A percentile compares a stretch with the other conserved stretches of the same genome.
phyloP scores from a whole-genome alignment of 495 filamentous ascomycete genomes.

The Penicillium roqueforti region DNA sequence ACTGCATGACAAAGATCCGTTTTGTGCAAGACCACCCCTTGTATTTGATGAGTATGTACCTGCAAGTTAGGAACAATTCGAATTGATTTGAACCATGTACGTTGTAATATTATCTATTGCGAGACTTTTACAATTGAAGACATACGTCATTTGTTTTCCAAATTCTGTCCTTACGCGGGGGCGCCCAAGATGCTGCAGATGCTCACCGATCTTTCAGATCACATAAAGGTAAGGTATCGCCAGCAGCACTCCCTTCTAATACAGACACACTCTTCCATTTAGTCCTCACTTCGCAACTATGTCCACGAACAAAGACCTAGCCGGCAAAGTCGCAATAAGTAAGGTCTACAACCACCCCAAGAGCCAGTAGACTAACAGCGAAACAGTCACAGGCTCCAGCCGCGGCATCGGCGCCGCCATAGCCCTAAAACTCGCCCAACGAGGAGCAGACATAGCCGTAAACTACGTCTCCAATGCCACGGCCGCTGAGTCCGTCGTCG shows the following conservation, averaged over 20 bases:
- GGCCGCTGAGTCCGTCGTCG: slow-evolving; percentile 44
- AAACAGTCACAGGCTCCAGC: slow-evolving; percentile 31
- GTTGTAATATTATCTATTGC: background rate
- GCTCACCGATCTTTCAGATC: slow-evolving; percentile 8
- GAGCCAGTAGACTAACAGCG: background rate
- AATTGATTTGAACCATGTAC: slow-evolving; percentile 1
- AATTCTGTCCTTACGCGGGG: background rate
- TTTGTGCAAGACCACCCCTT: slow-evolving; percentile 1
- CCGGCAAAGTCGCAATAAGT: slow-evolving; percentile 29
- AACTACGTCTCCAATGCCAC: slow-evolving; percentile 32
- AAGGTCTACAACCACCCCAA: background rate
- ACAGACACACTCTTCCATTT: background rate
- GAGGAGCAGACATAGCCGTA: slow-evolving; percentile 40
- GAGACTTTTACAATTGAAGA: background rate
- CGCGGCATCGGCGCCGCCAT: slow-evolving; percentile 41
- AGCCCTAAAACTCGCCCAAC: slow-evolving; percentile 36
- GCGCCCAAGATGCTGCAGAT: background rate
- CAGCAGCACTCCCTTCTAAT: background rate
- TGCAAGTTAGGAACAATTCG: slow-evolving; percentile 9
- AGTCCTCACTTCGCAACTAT: background rate
- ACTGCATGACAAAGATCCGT: background rate
- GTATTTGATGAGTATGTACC: slow-evolving; percentile 18
- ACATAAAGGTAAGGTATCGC: background rate
- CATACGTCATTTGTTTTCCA: background rate
- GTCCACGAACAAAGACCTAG: slow-evolving; percentile 17